These are phyloP conservation scores for Cryphonectria carpinicola DNA, from an alignment of 2,329 filamentous ascomycete species.

Conservation along the genomic window DNA sequence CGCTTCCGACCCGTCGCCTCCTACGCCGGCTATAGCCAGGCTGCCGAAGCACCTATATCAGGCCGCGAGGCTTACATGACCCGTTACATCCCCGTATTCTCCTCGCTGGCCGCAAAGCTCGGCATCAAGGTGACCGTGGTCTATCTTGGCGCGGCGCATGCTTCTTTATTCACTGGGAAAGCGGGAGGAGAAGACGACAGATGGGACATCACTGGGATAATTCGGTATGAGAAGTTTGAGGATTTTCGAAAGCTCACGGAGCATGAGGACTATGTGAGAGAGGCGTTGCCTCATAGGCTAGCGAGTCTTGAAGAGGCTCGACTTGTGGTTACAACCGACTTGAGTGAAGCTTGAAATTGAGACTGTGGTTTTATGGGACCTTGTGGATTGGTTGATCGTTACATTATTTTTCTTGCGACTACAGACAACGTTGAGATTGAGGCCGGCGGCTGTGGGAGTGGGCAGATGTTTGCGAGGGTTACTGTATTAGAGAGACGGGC, in stretches of 20 bases:
- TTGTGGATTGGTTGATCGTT: no score
- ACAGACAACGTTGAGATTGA: no score
- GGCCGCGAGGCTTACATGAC: not conserved
- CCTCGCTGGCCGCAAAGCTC: not conserved
- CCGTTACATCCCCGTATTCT: not conserved
- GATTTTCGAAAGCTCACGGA: not conserved
- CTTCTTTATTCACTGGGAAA: not conserved
- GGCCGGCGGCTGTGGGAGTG: no score
- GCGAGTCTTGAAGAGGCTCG: conserved; percentile 3
- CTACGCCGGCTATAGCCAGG: not conserved
- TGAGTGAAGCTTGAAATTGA: not conserved
- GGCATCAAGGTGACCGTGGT: conserved; percentile 3
- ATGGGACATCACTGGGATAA: not conserved
- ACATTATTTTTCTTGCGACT: no score
- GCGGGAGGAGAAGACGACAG: not conserved
- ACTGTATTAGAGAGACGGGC: not conserved
- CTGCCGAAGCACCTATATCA: not conserved
- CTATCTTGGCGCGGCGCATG: not conserved
- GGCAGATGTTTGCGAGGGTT: not conserved
- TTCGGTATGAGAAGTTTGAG: conserved; percentile 3
- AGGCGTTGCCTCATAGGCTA: not conserved
- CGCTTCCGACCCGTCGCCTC: not conserved
- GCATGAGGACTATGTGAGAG: conserved; percentile 1
- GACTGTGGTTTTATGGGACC: no score
- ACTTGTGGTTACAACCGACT: not conserved